Conservation (phyloP, 2,329 filamentous ascomycete species). For the Ceratocystis variospora region DNA sequence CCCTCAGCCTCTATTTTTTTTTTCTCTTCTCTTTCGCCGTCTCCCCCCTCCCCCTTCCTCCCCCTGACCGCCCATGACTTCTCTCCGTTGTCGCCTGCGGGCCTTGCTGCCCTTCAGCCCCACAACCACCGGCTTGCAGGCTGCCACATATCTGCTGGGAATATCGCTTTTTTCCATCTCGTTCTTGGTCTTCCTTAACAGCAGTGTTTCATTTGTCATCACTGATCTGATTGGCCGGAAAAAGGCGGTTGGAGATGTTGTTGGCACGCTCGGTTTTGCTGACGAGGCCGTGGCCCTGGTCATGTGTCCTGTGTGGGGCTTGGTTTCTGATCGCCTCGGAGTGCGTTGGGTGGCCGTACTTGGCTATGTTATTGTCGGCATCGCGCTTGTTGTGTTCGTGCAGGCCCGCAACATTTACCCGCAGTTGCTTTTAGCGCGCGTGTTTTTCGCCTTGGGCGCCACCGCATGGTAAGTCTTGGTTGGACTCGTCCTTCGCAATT, state of each 20-base stretch:
- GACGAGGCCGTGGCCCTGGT: slow-evolving; percentile 72
- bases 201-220: slow-evolving; percentile 69
- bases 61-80: slow-evolving; percentile 24
- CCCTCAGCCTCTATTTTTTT: too few relatives aligned
- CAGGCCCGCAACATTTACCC: slow-evolving; percentile 81
- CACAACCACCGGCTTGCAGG: slow-evolving; percentile 47
- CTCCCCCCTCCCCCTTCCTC: too few relatives aligned
- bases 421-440: slow-evolving; percentile 66
- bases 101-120: slow-evolving; percentile 44
- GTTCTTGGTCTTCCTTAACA: slow-evolving; percentile 82
- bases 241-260: slow-evolving; percentile 60
- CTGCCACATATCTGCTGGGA: slow-evolving; percentile 63
- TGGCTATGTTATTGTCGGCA: slow-evolving; percentile 69
- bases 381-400: slow-evolving; percentile 67
- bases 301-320: slow-evolving; percentile 67
- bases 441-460: slow-evolving; percentile 81
- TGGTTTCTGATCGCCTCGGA: slow-evolving; percentile 62
- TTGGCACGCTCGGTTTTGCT: slow-evolving; percentile 72
- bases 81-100: slow-evolving; percentile 24
- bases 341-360: slow-evolving; percentile 58
- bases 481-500: background rate
- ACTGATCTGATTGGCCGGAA: slow-evolving; percentile 68
- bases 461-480: slow-evolving; percentile 55
- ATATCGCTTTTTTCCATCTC: slow-evolving; percentile 78
- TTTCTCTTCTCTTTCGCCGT: background rate